Evolutionary conservation across 805 yeast genomes (phyloP).

Genomic region (Kregervanrija delftensis): DNA sequence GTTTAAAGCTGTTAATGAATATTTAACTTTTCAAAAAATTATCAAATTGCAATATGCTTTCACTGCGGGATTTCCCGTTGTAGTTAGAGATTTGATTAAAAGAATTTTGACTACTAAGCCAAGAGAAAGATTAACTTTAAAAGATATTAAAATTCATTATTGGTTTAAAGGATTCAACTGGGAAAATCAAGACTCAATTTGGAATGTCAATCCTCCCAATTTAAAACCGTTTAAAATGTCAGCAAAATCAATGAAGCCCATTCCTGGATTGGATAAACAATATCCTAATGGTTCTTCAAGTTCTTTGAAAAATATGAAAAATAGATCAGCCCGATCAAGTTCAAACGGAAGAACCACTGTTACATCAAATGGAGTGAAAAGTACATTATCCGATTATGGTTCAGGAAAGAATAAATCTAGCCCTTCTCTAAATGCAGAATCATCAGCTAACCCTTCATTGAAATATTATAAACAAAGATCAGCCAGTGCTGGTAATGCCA

Average conservation of each 20-base stretch:
- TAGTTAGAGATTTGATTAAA: constrained; percentile 66
- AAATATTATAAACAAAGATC: background rate
- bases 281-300: constrained; percentile 12
- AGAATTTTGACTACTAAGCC: constrained; percentile 61
- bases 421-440: background rate
- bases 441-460: no score
- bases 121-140: constrained; percentile 50
- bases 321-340: constrained; percentile 3
- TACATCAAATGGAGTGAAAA: background rate
- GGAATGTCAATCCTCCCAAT: constrained; percentile 57
- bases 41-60: constrained; percentile 76
- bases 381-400: background rate
- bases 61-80: constrained; percentile 76
- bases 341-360: background rate
- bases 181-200: constrained; percentile 43
- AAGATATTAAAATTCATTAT: constrained; percentile 53
- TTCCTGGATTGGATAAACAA: constrained; percentile 43
- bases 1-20: constrained; percentile 77
- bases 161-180: constrained; percentile 56
- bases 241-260: constrained; percentile 73
- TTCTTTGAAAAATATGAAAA: constrained; percentile 4
- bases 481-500: background rate
- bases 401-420: background rate
- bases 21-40: constrained; percentile 74
- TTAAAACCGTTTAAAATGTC: constrained; percentile 65